Evolutionary conservation across 2,329 filamentous ascomycete species (phyloP), one percentile per base, ranked within the genome.

Genomic region (Penicillium palitans): DNA sequence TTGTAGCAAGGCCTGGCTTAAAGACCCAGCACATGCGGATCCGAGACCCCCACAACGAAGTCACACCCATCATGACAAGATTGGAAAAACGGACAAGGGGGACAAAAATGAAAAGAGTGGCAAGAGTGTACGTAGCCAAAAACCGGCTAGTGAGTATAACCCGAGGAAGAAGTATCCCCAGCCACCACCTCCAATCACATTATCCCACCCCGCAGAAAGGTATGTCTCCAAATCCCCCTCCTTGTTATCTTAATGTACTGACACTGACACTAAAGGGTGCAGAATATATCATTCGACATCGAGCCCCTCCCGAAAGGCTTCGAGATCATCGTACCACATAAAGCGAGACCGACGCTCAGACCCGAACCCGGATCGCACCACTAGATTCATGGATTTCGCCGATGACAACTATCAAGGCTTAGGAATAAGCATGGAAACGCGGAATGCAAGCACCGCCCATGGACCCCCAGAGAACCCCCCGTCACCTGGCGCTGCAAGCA

Each of bases 1-100:
- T 15, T 68, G 64, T 27, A 59, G 49, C 12, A 66, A 51, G 50
- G 50, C 44, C 4, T 61, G 52, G 56, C 31, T 31, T 2, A 29
- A 19, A 8, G 58, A 61, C 41, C 44, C 52, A 8, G 49, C 25
- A 13, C 51, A 37, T 12, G 41, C 42, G 17, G 33, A 53, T 25
- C 33, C 37, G 6, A 41, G 19, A 3, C 25, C 17, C 6, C 6
- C 25, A 25, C 37, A 15, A 6, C 49, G 21, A 3, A 52, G 15
- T n/a, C 40, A 50, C 6, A 19, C 21, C 4, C 2, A 46, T 17
- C 40, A 25, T 15, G 27, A 27, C 1, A 35, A 39, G 24, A 57
- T 5, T 33, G 46, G 27, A 29, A 50, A 27, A 17, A 35, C 15
- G 8, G n/a, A 27, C 19, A 24, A 12, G 24, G 4, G 13, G 13